Evolutionary conservation across 129 eudicot species (phyloP).

Genomic region (Gnaphalium uliginosum): DNA sequence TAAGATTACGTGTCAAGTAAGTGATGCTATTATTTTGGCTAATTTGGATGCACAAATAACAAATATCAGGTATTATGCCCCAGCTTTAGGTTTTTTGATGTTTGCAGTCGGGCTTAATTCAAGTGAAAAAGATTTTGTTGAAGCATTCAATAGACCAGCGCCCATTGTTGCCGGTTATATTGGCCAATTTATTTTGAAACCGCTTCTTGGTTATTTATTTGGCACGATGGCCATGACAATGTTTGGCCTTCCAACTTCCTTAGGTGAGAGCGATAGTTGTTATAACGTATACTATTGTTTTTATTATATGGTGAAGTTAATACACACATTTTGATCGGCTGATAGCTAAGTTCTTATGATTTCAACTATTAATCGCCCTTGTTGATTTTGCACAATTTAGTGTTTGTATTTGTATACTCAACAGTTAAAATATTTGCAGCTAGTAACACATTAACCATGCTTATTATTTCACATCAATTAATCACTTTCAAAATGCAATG

Average conservation of each 20-base stretch:
- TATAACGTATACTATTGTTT: neutral
- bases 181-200: slow-evolving; percentile 90
- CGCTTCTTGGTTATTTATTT: slow-evolving; percentile 78
- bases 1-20: neutral
- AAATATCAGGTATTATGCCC: slow-evolving; percentile 87
- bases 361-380: neutral
- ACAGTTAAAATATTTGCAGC: neutral
- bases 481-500: no score
- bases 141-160: slow-evolving; percentile 83
- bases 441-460: neutral
- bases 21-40: neutral
- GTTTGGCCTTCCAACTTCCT: slow-evolving; percentile 75
- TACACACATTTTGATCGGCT: neutral
- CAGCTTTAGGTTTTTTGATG: slow-evolving; percentile 96
- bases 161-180: slow-evolving; percentile 78
- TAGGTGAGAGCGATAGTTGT: slow-evolving; percentile 42
- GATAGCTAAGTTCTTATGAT: neutral
- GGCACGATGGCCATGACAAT: slow-evolving; percentile 69
- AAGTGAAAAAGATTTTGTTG: slow-evolving; percentile 85
- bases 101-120: slow-evolving; percentile 98
- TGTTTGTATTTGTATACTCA: neutral
- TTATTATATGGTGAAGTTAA: neutral
- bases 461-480: neutral
- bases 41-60: slow-evolving; percentile 10
- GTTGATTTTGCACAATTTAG: neutral